phyloP scores from a whole-genome alignment of 176 grass and related monocot species.

The Lolium multiflorum region DNA sequence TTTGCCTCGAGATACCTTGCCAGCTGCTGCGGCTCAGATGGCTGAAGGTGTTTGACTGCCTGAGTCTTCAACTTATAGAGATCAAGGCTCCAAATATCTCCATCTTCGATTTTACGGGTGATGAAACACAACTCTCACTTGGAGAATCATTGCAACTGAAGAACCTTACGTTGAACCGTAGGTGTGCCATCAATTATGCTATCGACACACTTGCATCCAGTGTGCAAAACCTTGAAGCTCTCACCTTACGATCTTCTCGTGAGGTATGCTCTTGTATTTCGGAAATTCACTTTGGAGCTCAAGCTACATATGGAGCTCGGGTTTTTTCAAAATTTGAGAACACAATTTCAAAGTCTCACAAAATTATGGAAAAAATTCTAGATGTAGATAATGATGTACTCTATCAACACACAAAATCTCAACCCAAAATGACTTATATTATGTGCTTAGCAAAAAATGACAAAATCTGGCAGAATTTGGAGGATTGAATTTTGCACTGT shows the following conservation, averaged over 20 bases:
- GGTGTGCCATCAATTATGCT: background rate
- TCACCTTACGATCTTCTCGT: fast-evolving
- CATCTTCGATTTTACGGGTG: no score
- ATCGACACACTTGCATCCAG: background rate
- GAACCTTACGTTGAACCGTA: background rate
- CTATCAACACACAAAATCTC: no score
- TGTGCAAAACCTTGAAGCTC: conserved; percentile 28
- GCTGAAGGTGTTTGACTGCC: background rate
- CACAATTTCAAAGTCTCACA: no score
- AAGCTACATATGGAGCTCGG: no score
- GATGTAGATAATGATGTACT: no score
- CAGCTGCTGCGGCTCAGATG: background rate
- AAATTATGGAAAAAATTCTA: no score
- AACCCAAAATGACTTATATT: no score
- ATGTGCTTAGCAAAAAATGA: no score
- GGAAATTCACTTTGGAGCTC: no score
- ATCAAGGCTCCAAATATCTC: background rate
- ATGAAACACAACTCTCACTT: background rate
- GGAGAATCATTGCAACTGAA: background rate
- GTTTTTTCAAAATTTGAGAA: no score
- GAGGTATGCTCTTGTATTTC: background rate
- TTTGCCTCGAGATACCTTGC: background rate
- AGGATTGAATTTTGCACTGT: no score
- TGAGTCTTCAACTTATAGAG: background rate
- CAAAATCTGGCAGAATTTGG: no score